Percentiles rank a stretch among this genome's conserved stretches.
Evolutionary conservation across 2,329 filamentous ascomycete genomes (phyloP).

Genomic region (Aspergillus bombycis): DNA sequence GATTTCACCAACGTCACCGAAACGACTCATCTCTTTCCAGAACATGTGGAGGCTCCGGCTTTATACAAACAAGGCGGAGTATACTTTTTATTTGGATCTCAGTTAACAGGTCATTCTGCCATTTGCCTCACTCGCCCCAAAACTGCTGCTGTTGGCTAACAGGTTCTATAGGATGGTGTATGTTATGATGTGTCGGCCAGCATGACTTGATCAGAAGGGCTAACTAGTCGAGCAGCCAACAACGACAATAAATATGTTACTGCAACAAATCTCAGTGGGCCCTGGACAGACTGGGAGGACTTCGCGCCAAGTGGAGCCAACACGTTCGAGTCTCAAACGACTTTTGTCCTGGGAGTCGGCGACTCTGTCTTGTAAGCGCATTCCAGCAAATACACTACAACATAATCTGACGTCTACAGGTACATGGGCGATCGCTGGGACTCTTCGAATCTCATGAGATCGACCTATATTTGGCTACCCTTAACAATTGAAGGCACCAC

Average conservation of each 20-base stretch:
- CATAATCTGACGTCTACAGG: constrained; percentile 6
- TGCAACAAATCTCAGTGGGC: not conserved
- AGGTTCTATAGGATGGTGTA: constrained; percentile 13
- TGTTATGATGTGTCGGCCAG: not conserved
- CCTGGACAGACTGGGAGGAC: constrained; percentile 64
- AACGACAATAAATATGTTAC: constrained; percentile 58
- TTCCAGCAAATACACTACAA: constrained; percentile 41
- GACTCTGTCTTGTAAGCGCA: constrained; percentile 30
- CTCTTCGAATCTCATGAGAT: constrained; percentile 60
- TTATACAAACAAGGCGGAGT: constrained; percentile 62
- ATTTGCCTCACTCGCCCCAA: fast-evolving
- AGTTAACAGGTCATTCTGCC: constrained; percentile 43
- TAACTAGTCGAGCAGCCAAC: constrained; percentile 60
- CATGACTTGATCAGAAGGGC: not conserved
- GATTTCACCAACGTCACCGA: constrained; percentile 60
- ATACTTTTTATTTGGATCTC: constrained; percentile 68
- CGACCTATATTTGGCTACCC: constrained; percentile 68
- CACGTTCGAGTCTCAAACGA: constrained; percentile 65
- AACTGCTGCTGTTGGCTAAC: not conserved
- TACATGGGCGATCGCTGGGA: constrained; percentile 73
- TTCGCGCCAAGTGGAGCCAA: constrained; percentile 59
- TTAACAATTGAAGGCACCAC: constrained; percentile 35
- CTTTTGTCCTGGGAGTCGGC: constrained; percentile 54
- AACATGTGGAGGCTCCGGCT: constrained; percentile 63
- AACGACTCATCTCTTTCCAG: constrained; percentile 56